Evolutionary conservation across 73 alveolate species (phyloP).

Genomic region (Blepharisma stoltei): DNA sequence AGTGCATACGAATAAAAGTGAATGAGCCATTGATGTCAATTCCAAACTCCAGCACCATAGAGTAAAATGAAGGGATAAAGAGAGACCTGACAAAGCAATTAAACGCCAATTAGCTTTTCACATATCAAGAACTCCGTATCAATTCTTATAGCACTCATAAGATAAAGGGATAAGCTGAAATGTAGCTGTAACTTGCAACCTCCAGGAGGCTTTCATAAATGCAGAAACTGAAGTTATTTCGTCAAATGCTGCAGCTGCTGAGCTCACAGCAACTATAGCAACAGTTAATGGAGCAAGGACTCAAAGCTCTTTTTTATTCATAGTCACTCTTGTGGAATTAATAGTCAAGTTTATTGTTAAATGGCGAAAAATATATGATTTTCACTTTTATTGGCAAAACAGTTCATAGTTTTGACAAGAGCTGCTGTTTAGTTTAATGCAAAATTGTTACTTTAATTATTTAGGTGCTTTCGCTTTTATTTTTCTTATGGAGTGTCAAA

Average conservation of each 20-base stretch:
- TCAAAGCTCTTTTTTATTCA: too few relatives aligned
- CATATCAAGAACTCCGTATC: not conserved
- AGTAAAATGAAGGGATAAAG: not conserved
- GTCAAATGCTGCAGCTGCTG: conserved; percentile 14
- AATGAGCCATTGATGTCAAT: conserved; percentile 26
- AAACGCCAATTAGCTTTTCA: not conserved
- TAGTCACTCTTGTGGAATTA: too few relatives aligned
- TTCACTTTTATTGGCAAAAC: too few relatives aligned
- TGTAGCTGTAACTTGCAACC: not conserved
- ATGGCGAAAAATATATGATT: too few relatives aligned
- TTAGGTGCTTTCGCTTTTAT: too few relatives aligned
- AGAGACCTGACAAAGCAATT: conserved; percentile 1
- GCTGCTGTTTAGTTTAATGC: too few relatives aligned
- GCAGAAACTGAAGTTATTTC: not conserved
- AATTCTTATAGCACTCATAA: not conserved
- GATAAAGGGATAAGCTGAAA: not conserved
- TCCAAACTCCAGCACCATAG: not conserved
- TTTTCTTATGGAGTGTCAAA: too few relatives aligned
- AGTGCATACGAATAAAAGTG: conserved; percentile 4
- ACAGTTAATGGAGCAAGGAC: too few relatives aligned
- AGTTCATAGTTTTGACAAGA: too few relatives aligned
- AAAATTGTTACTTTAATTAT: too few relatives aligned
- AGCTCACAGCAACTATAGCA: not conserved
- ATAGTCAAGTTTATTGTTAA: too few relatives aligned
- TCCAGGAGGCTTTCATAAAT: conserved; percentile 1